Conservation (phyloP, 1,139 yeast genomes). For the Tardiomyces digboiensis region DNA sequence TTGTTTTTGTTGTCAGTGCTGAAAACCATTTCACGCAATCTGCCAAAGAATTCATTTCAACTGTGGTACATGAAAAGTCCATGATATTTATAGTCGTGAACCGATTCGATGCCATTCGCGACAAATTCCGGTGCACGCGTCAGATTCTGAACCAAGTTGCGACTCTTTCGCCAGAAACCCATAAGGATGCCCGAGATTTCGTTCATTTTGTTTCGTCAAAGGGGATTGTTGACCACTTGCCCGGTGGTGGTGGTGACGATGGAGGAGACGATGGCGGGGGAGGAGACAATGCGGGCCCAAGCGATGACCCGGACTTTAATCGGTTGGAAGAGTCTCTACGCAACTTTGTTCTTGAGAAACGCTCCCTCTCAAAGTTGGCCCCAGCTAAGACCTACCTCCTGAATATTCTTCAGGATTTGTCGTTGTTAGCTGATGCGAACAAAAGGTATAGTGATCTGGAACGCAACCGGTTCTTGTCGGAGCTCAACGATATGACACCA, state of each 20-base stretch:
- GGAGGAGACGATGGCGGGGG: conserved; percentile 28
- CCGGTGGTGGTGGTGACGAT: conserved; percentile 25
- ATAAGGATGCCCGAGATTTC: conserved; percentile 77
- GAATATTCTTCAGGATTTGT: conserved; percentile 61
- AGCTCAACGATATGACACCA: conserved; percentile 43
- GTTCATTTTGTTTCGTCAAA: conserved; percentile 88
- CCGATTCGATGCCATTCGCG: conserved; percentile 75
- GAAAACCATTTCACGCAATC: conserved; percentile 93
- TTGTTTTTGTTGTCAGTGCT: conserved; percentile 92
- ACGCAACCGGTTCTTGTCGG: conserved; percentile 29
- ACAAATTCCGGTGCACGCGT: conserved; percentile 67
- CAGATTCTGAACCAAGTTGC: conserved; percentile 84
- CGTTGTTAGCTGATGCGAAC: conserved; percentile 51
- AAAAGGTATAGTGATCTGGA: conserved; percentile 42
- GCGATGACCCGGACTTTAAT: conserved; percentile 59
- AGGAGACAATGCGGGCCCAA: conserved; percentile 26
- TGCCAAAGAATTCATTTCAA: conserved; percentile 86
- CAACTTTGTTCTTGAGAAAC: conserved; percentile 77
- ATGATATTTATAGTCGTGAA: conserved; percentile 92
- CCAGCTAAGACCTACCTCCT: conserved; percentile 84
- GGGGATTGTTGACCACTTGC: conserved; percentile 25
- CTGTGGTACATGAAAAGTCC: conserved; percentile 88
- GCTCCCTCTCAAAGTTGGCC: conserved; percentile 78
- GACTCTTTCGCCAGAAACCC: conserved; percentile 80
- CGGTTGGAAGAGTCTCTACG: conserved; percentile 77